Evolutionary conservation across 2,329 filamentous ascomycete genomes (phyloP).

Genomic region (Cucurbitaria berberidis): DNA sequence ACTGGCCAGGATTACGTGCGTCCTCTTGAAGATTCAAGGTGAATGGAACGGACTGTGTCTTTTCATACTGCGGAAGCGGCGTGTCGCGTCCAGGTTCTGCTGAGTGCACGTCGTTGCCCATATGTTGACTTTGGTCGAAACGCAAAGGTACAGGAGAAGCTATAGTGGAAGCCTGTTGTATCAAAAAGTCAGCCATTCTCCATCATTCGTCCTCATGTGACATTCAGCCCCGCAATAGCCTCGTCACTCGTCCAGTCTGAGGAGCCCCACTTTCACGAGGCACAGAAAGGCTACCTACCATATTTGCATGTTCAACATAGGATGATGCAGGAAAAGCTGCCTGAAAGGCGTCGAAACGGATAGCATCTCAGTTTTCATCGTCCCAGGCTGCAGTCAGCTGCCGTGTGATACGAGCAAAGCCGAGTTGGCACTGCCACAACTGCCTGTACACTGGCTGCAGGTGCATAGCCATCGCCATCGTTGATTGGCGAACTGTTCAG

Average conservation of each 20-base stretch:
- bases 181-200: slow-evolving; percentile 7
- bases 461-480: background rate
- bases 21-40: slow-evolving; percentile 41
- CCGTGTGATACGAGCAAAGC: slow-evolving; percentile 5
- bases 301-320: slow-evolving; percentile 12
- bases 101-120: slow-evolving; percentile 19
- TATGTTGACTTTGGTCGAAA: slow-evolving; percentile 8
- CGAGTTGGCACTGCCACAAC: slow-evolving; percentile 18
- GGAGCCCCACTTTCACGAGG: background rate
- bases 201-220: background rate
- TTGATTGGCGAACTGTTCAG: slow-evolving; percentile 8
- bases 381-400: slow-evolving; percentile 27
- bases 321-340: slow-evolving; percentile 19
- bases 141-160: slow-evolving; percentile 26
- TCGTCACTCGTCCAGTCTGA: background rate
- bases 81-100: slow-evolving; percentile 29
- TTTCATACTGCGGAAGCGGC: slow-evolving; percentile 37
- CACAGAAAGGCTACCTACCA: slow-evolving; percentile 22
- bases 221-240: slow-evolving; percentile 10
- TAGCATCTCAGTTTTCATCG: slow-evolving; percentile 24
- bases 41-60: slow-evolving; percentile 34
- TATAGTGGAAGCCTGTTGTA: slow-evolving; percentile 30
- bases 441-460: slow-evolving; percentile 13
- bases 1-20: slow-evolving; percentile 37
- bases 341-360: slow-evolving; percentile 15